Percentiles rank a stretch among this genome's conserved stretches.
phyloP scores from a whole-genome alignment of 441 rosid species.

The Populus hybrid region DNA sequence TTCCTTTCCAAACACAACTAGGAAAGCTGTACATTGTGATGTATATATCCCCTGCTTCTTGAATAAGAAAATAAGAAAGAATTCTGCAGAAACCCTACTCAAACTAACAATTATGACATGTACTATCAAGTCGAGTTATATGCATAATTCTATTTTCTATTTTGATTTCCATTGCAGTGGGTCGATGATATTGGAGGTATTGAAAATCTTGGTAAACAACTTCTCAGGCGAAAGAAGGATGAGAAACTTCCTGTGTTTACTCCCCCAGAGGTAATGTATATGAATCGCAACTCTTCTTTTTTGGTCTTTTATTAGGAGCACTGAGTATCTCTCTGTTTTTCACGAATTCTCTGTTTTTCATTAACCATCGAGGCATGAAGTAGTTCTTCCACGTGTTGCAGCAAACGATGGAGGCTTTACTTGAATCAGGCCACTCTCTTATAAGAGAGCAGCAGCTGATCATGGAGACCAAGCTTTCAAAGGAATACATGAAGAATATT shows the following conservation, averaged over 20 bases:
- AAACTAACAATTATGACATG: too few species aligned
- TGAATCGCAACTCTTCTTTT: background rate
- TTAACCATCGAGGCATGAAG: background rate
- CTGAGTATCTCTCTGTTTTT: background rate
- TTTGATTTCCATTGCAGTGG: conserved; percentile 53
- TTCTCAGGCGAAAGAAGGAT: conserved; percentile 54
- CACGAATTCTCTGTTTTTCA: background rate
- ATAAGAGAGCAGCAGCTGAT: conserved; percentile 72
- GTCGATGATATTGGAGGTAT: conserved; percentile 82
- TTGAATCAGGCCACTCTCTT: conserved; percentile 87
- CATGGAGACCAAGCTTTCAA: conserved; percentile 79
- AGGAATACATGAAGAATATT: conserved; percentile 91
- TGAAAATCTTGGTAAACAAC: conserved; percentile 62
- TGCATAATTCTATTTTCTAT: background rate
- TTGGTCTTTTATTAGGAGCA: background rate
- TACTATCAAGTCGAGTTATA: background rate
- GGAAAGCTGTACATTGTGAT: too few species aligned
- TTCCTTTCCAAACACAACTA: too few species aligned
- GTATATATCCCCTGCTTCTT: too few species aligned
- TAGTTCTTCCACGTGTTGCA: conserved; percentile 30
- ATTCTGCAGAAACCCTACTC: too few species aligned
- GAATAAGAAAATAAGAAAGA: too few species aligned
- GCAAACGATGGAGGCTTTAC: conserved; percentile 91
- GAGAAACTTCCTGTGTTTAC: conserved; percentile 63
- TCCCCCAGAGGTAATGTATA: conserved; percentile 65